Evolutionary conservation across 1,284 basidiomycete species (phyloP).

Genomic region (Schizophyllum commune): DNA sequence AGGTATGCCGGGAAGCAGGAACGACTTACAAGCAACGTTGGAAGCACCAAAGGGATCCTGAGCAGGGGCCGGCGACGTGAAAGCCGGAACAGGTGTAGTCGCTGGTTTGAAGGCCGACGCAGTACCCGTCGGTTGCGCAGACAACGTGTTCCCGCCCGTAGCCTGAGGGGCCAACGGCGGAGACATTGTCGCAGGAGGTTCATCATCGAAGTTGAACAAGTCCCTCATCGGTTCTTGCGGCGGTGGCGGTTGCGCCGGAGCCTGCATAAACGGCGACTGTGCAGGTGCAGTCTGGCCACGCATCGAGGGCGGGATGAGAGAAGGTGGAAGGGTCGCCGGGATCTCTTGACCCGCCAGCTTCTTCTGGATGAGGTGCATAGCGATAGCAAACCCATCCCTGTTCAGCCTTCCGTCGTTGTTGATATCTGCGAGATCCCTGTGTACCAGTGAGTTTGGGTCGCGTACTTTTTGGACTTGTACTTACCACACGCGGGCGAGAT

Average conservation of each 20-base stretch:
- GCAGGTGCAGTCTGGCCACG: conserved; percentile 29
- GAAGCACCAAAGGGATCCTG: conserved; percentile 37
- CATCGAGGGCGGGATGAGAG: conserved; percentile 78
- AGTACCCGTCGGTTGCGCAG: conserved; percentile 4
- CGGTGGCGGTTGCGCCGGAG: conserved; percentile 14
- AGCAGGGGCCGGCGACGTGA: conserved; percentile 17
- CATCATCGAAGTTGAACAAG: conserved; percentile 55
- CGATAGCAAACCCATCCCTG: conserved; percentile 93
- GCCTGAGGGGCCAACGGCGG: conserved; percentile 20
- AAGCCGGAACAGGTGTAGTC: conserved; percentile 12
- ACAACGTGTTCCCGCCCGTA: conserved; percentile 22
- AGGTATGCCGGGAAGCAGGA: neutral
- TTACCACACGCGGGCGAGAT: conserved; percentile 88
- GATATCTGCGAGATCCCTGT: conserved; percentile 90
- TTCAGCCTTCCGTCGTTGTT: conserved; percentile 84
- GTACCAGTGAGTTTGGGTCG: no score
- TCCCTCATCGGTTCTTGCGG: conserved; percentile 29
- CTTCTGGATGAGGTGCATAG: conserved; percentile 90
- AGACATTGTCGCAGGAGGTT: conserved; percentile 44
- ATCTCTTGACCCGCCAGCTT: conserved; percentile 82
- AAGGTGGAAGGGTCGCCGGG: conserved; percentile 64
- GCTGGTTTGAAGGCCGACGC: conserved; percentile 7
- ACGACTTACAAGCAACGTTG: conserved; percentile 17
- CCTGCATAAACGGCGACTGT: conserved; percentile 20
- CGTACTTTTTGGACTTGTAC: conserved; percentile 18